Conservation (phyloP, 495 filamentous ascomycete genomes). For the Mycothermus thermophilus region DNA sequence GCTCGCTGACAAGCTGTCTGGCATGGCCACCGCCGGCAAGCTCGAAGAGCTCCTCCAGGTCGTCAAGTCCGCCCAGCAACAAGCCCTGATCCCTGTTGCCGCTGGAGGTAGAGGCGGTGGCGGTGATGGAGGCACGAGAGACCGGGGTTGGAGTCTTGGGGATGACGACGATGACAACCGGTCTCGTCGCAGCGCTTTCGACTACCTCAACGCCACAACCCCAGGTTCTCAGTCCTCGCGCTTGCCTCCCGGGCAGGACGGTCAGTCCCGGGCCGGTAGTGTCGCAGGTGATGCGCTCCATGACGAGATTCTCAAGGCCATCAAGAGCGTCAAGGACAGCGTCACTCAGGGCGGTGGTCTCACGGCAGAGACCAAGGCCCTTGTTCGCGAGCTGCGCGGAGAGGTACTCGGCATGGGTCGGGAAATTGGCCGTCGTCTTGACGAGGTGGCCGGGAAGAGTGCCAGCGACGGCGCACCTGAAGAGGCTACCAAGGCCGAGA, state of each 20-base stretch:
- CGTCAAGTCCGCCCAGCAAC: constrained; percentile 51
- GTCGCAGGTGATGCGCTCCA: constrained; percentile 32
- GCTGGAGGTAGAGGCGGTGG: constrained; percentile 11
- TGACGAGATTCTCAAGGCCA: constrained; percentile 62
- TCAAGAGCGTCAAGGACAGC: constrained; percentile 74
- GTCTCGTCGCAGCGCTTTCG: constrained; percentile 29
- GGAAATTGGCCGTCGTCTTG: constrained; percentile 70
- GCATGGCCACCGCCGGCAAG: constrained; percentile 57
- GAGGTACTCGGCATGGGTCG: constrained; percentile 91
- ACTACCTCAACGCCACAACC: constrained; percentile 27
- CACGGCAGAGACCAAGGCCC: constrained; percentile 77
- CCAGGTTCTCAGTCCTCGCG: constrained; percentile 27
- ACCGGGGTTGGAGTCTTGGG: constrained; percentile 33
- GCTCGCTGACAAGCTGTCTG: constrained; percentile 42
- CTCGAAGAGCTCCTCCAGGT: constrained; percentile 68
- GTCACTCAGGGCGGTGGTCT: constrained; percentile 72
- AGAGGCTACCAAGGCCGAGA: constrained; percentile 49
- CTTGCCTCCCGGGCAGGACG: constrained; percentile 20
- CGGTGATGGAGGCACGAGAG: constrained; percentile 23
- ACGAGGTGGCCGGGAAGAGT: constrained; percentile 43
- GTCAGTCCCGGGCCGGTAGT: constrained; percentile 16
- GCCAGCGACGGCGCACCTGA: constrained; percentile 12
- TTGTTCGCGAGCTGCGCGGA: constrained; percentile 76
- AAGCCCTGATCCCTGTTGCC: constrained; percentile 39
- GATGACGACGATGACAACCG: constrained; percentile 26